Conservation (phyloP, 2,329 filamentous ascomycete species). For the Penicillium paneum region DNA sequence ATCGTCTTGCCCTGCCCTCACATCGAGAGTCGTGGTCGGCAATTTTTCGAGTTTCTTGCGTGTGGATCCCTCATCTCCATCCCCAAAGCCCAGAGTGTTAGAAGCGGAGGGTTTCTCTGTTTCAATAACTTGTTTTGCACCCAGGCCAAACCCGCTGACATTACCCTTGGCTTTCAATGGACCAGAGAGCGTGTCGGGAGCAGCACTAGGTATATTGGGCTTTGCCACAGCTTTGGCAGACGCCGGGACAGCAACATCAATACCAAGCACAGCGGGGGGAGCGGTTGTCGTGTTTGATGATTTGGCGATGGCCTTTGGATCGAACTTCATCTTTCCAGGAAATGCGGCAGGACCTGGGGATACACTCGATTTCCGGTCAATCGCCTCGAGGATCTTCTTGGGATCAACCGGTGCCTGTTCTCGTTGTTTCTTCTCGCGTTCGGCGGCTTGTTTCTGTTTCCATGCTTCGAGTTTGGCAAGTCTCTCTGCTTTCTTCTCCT, state of each 20-base stretch:
- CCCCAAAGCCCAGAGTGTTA: constrained; percentile 77
- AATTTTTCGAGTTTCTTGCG: constrained; percentile 89
- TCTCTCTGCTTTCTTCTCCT: constrained; percentile 74
- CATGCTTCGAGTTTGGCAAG: constrained; percentile 81
- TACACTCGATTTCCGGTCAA: constrained; percentile 64
- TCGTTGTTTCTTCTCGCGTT: constrained; percentile 69
- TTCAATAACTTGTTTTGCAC: constrained; percentile 63
- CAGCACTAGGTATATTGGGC: constrained; percentile 40
- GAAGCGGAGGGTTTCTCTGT: constrained; percentile 65
- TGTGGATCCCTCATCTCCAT: constrained; percentile 83
- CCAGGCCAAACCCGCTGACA: constrained; percentile 79
- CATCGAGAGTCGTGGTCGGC: constrained; percentile 68
- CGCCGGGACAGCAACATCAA: constrained; percentile 52
- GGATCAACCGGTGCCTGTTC: constrained; percentile 63
- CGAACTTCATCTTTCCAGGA: constrained; percentile 82
- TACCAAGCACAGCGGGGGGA: constrained; percentile 54
- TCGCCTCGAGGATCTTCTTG: constrained; percentile 66
- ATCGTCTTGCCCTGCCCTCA: constrained; percentile 67
- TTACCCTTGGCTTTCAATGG: constrained; percentile 66
- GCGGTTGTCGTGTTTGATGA: constrained; percentile 57
- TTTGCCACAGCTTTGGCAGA: constrained; percentile 43
- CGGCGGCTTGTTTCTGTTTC: constrained; percentile 82
- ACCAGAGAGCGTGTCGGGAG: constrained; percentile 41
- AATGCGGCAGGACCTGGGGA: constrained; percentile 61
- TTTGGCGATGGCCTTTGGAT: constrained; percentile 81